Percentiles rank a stretch among this genome's conserved stretches.
phyloP scores from a whole-genome alignment of 305 asterid species.

The Rubia balearica region DNA sequence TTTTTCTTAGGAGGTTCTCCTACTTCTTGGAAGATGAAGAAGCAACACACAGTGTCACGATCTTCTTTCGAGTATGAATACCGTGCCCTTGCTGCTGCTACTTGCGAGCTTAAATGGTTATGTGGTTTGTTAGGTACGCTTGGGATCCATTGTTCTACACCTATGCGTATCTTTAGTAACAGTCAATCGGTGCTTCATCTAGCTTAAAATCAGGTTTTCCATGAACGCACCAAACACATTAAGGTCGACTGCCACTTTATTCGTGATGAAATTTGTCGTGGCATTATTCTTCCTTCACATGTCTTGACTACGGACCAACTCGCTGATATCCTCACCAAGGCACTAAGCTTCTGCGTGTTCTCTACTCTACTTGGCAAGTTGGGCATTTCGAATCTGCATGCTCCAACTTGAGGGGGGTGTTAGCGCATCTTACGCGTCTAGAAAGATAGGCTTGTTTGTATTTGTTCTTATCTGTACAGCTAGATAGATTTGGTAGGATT shows the following conservation, averaged over 20 bases:
- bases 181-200: neutral
- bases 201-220: neutral
- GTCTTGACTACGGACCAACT: neutral
- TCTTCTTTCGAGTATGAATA: neutral
- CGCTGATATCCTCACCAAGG: neutral
- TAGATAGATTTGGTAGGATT: neutral
- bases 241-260: neutral
- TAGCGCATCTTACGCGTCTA: neutral
- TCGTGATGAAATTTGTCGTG: neutral
- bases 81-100: neutral
- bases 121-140: neutral
- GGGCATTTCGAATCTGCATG: neutral
- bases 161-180: neutral
- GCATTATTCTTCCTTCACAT: neutral
- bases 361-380: neutral
- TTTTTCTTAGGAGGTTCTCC: neutral
- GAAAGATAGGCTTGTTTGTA: neutral
- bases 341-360: neutral
- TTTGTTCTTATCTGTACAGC: neutral
- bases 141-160: neutral
- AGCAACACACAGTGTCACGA: neutral
- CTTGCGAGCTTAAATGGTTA: neutral
- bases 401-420: too few species aligned
- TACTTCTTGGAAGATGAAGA: neutral
- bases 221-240: neutral